These are phyloP conservation scores for Fusarium marasasianum DNA, from an alignment of 2,329 filamentous ascomycete genomes.

Conservation along the genomic window DNA sequence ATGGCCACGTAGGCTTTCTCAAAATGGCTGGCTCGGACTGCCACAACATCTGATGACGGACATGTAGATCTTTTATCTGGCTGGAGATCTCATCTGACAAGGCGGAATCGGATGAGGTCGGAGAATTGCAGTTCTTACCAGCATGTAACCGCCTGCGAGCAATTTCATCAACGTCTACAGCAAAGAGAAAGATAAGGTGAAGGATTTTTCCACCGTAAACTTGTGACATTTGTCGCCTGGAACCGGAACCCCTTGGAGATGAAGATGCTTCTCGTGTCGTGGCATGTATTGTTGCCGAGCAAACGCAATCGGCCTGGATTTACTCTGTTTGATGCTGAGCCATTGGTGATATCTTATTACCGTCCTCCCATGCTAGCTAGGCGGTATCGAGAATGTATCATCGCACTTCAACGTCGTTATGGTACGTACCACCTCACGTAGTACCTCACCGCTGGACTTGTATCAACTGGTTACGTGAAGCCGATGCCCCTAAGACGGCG, in stretches of 20 bases:
- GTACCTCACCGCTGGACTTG: no score
- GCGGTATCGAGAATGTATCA: no score
- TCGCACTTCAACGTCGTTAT: no score
- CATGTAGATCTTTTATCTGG: not conserved
- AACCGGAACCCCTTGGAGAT: no score
- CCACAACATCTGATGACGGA: not conserved
- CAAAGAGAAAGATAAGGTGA: not conserved
- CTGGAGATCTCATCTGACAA: not conserved
- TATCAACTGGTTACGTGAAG: no score
- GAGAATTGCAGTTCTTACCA: not conserved
- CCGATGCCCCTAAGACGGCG: no score
- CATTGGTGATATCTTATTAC: not conserved
- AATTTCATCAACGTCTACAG: not conserved
- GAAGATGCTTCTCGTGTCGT: no score
- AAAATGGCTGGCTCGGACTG: accelerated
- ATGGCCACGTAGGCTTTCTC: not conserved
- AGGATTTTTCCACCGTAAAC: no score
- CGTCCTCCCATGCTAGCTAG: accelerated
- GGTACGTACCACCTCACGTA: no score
- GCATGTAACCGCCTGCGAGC: not conserved
- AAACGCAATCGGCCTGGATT: not conserved
- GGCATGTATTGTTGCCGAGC: not conserved
- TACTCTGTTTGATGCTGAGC: not conserved
- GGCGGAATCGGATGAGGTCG: not conserved
- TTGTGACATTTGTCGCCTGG: no score